Evolutionary conservation across 352 stramenopile species (phyloP), one percentile per base, ranked within the genome.

Genomic region (Phytophthora pini): DNA sequence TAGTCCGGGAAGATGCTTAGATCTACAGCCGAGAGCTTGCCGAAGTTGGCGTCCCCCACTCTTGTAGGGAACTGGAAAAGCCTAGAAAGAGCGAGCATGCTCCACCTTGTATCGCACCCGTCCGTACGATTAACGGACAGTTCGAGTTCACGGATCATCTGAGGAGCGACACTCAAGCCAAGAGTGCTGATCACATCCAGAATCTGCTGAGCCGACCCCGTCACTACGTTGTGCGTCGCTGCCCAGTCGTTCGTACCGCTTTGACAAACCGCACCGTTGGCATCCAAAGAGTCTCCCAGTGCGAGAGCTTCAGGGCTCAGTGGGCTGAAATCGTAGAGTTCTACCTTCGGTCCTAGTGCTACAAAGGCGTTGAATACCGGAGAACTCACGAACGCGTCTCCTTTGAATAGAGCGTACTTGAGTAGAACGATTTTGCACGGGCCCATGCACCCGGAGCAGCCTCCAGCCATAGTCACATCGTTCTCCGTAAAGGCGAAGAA

Each of bases 181-280:
- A 66, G 24, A 10, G 50, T 51, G 4, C 22, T 40, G 6, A 63
- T 54, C 1, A 60, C 56, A 24, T 67, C 51, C 26, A 62, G 4
- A 5, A 68, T 31, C 26, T 68, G 27, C 9, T 56, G 60, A 15
- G 60, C 51, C 1, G 45, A 26, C 10, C 60, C 51, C 5, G 63
- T 59, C 20, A 64, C 39, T 12, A 52, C 45, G 10, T 49, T 65
- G 17, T 50, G 26, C 0, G 56, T 63, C 8, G 63, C 47, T 22
- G 24, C 62, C 56, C 63, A 71, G 11, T 71, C 63, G 15, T 64
- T 64, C 1, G 44, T 54, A 15, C 64, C 57, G n/a, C 64, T 68
- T 39, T 68, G 60, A 32, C 64, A 72, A 17, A 65, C 50, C 2
- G 64, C 60, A 7, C 45, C 52, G 13, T 68, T 53, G 6, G 8